phyloP scores from a whole-genome alignment of 2,329 filamentous ascomycete species.

The Ophiostoma quercus region DNA sequence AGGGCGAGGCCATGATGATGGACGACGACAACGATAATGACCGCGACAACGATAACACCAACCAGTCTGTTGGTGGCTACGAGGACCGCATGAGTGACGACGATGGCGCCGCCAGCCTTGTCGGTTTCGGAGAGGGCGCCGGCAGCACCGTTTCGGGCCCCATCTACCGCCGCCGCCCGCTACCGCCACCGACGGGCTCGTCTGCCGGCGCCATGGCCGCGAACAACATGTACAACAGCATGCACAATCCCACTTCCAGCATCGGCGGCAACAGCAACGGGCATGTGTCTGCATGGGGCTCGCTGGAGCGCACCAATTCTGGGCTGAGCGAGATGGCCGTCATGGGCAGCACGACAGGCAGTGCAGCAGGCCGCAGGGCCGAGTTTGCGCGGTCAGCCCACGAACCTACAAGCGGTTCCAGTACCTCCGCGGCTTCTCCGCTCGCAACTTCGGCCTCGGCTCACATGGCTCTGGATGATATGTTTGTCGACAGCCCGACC shows the following conservation, averaged over 20 bases:
- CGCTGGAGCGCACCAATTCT: constrained; percentile 48
- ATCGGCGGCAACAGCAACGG: neutral
- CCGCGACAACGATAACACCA: constrained; percentile 48
- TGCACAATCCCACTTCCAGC: neutral
- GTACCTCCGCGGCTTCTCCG: constrained; percentile 38
- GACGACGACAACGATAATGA: constrained; percentile 43
- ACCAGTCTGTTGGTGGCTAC: constrained; percentile 46
- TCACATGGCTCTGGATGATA: constrained; percentile 56
- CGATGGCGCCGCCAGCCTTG: constrained; percentile 62
- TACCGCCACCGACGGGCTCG: constrained; percentile 31
- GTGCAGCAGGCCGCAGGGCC: constrained; percentile 20
- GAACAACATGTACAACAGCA: constrained; percentile 2
- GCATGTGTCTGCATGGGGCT: constrained; percentile 33
- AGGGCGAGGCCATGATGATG: constrained; percentile 37
- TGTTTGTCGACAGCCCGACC: constrained; percentile 54
- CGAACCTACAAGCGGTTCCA: constrained; percentile 35
- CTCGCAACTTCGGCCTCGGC: constrained; percentile 35
- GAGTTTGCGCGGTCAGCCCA: neutral
- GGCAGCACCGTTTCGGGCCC: constrained; percentile 78
- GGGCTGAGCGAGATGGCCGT: constrained; percentile 46
- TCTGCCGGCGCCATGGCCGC: constrained; percentile 32
- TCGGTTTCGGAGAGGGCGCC: constrained; percentile 89
- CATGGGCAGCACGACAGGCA: constrained; percentile 29
- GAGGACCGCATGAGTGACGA: constrained; percentile 81
- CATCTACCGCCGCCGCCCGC: constrained; percentile 54